Base-by-base conservation (phyloP, 2,329 filamentous ascomycete species). In the Colletotrichum sidae region DNA sequence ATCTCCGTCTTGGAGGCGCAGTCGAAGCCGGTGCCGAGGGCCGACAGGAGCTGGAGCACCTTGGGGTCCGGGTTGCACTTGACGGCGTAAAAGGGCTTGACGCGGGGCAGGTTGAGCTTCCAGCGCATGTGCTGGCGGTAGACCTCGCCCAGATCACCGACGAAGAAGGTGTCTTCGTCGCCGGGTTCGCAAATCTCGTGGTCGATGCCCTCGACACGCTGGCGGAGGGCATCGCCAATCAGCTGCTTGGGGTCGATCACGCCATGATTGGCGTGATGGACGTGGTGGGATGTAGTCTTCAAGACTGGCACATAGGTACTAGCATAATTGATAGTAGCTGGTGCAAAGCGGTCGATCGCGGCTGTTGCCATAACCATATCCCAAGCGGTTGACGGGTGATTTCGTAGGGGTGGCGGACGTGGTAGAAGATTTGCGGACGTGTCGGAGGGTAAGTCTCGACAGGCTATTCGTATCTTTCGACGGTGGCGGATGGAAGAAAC, bases 1-100 rank as follows among this genome's bases (percentile, higher is more conserved):
- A 99, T 97, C 83, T 99, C 96, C 70, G 90, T 86, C 87, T 98
- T 98, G 80, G 95, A 98, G 69, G 96, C 96, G 80, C 96, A 99
- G 81, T 99, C 96, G 78, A 99, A 99, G 74, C 96, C 96, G 70
- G 93, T 94, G 74, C 95, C 96, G 70, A 99, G 87, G 71, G 89
- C 90, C 68, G 93, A 89, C 74, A 99, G 90, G 70, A 99, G 91
- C 76, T 91, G 90, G 70, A 99, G 86, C 69, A 99, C 90, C 80
- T 92, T 90, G 53, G 90, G 88, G 80, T 99, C 95, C 35, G 95
- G 94, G 86, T 99, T 99, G 83, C 96, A 99, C 84, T 99, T 99
- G 84, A 99, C 95, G 72, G 95, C 95, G 83, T 97, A 99, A 76
- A 98, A 97, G 46, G 96, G 96, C 82, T 94, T 96, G 79, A 99